Evolutionary conservation across 2,329 filamentous ascomycete species (phyloP).

Genomic region (Aureobasidium sp.): DNA sequence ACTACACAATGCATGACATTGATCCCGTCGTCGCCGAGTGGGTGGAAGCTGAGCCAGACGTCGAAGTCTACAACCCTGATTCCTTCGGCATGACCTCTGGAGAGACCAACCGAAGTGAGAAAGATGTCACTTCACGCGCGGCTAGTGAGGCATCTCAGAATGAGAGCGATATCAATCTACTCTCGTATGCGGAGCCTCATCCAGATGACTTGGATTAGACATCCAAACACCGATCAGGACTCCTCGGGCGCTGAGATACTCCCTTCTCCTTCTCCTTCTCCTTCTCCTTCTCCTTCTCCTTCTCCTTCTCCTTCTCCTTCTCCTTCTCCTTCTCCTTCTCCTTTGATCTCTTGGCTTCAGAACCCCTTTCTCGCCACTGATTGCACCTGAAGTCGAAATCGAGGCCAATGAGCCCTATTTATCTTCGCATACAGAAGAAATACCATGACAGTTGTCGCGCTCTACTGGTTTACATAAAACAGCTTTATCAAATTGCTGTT

Average conservation of each 20-base stretch:
- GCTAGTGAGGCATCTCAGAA: neutral
- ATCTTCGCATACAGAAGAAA: neutral
- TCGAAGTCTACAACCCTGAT: neutral
- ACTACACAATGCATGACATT: slow-evolving; percentile 10
- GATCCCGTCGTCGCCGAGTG: slow-evolving; percentile 15
- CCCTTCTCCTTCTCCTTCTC: no score
- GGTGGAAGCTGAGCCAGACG: neutral
- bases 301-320: no score
- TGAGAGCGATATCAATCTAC: neutral
- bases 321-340: no score
- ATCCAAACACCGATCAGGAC: neutral
- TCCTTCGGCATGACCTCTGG: neutral
- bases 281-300: no score
- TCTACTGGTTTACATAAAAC: neutral
- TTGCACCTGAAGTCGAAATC: no score
- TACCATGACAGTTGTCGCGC: neutral
- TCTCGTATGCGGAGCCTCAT: neutral
- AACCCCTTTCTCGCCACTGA: no score
- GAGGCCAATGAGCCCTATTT: no score
- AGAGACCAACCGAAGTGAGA: neutral
- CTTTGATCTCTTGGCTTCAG: no score
- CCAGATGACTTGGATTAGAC: neutral
- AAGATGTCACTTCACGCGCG: neutral
- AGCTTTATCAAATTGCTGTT: neutral
- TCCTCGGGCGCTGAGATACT: no score